Conservation (phyloP, 495 filamentous ascomycete species). For the Penicillium tannophilum region DNA sequence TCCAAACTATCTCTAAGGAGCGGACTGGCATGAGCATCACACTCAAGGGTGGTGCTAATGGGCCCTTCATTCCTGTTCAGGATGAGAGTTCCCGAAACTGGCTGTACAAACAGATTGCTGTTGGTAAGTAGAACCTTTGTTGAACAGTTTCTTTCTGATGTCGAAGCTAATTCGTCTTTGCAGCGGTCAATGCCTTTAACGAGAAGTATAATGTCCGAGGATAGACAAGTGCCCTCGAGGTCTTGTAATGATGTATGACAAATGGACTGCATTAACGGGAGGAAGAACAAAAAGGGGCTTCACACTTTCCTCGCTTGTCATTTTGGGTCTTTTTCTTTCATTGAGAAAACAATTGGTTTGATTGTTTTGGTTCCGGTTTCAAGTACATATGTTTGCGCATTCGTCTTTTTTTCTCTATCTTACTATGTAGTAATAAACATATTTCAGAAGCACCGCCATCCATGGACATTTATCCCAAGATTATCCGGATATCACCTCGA, state of each 20-base stretch:
- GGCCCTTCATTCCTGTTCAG: conserved; percentile 90
- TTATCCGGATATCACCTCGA: not conserved
- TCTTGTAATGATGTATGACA: conserved; percentile 31
- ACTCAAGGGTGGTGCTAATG: conserved; percentile 86
- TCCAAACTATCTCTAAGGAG: conserved; percentile 97
- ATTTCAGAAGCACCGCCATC: not conserved
- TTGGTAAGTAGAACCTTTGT: conserved; percentile 42
- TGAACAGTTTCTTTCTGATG: not conserved
- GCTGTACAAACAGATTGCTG: conserved; percentile 72
- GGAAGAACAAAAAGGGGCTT: conserved; percentile 8
- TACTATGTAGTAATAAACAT: conserved; percentile 8
- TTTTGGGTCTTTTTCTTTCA: not conserved
- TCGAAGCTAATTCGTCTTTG: conserved; percentile 20
- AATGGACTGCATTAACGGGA: conserved; percentile 20
- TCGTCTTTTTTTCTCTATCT: not conserved
- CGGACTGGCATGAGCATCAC: conserved; percentile 88
- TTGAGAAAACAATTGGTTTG: not conserved
- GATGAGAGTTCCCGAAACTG: conserved; percentile 88
- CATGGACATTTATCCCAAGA: not conserved
- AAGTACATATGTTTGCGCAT: conserved; percentile 6
- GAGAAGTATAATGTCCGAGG: conserved; percentile 68
- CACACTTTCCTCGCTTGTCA: not conserved
- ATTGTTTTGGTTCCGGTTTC: conserved; percentile 1
- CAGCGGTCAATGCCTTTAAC: conserved; percentile 70
- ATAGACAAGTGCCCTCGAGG: conserved; percentile 25